These are phyloP conservation scores for Nephelium lappaceum DNA, from an alignment of 345 rosid species.

Conservation along the genomic window DNA sequence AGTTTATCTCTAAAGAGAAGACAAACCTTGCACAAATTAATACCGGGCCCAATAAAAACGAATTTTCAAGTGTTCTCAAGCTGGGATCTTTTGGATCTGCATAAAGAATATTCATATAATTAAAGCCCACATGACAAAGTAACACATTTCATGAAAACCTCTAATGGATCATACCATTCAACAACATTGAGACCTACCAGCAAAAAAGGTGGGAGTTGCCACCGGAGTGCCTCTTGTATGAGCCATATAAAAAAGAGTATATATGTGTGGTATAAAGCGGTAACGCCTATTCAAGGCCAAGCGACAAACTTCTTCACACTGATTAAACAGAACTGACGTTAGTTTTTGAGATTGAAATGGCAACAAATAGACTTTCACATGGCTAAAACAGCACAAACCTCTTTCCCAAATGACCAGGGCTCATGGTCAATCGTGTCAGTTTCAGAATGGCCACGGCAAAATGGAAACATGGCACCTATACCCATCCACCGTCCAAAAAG, in stretches of 20 bases:
- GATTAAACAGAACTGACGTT: slow-evolving; percentile 24
- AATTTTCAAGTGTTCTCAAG: slow-evolving; percentile 69
- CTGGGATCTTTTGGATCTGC: slow-evolving; percentile 77
- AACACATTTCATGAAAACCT: not conserved
- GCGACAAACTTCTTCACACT: slow-evolving; percentile 96
- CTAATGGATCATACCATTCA: slow-evolving; percentile 12
- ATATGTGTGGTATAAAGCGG: slow-evolving; percentile 77
- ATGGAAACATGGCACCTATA: slow-evolving; percentile 89
- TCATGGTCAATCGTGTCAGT: slow-evolving; percentile 71
- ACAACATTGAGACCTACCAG: slow-evolving; percentile 53
- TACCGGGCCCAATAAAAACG: slow-evolving; percentile 84
- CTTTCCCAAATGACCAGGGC: slow-evolving; percentile 97
- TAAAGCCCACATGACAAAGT: not conserved
- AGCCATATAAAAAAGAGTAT: slow-evolving; percentile 84
- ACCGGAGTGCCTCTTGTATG: slow-evolving; percentile 78
- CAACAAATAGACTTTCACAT: not conserved
- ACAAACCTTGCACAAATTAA: slow-evolving; percentile 70
- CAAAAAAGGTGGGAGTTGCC: slow-evolving; percentile 78
- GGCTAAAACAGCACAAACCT: slow-evolving; percentile 50
- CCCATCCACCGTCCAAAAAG: slow-evolving; percentile 98
- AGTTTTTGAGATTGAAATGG: not conserved
- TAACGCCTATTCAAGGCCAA: slow-evolving; percentile 89
- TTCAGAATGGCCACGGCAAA: slow-evolving; percentile 90
- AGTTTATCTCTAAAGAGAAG: slow-evolving; percentile 21
- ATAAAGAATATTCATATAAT: slow-evolving; percentile 15